Evolutionary conservation across 164 flowering plant species (phyloP), one percentile per base, ranked within the genome.

Genomic region (Warburgia ugandensis): DNA sequence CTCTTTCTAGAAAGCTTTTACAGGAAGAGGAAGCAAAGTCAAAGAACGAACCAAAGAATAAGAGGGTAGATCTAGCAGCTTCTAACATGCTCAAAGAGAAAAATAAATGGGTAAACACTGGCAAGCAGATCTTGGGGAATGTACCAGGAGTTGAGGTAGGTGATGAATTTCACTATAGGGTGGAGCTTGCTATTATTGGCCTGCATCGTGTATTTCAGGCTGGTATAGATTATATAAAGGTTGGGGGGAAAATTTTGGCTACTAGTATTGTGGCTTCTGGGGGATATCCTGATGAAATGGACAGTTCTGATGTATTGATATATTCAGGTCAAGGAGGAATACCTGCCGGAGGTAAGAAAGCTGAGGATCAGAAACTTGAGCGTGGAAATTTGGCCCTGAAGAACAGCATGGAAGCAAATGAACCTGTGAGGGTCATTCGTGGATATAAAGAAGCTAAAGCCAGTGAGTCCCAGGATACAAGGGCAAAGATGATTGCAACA

Each of bases 91-190:
- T 92, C 7, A 84, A 79, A 69, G 60, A 66, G 1, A 60, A 70
- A 31, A 66, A 69, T 19, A 82, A 70, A 62, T 72, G 59, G 48
- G 66, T 81, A 22, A 81, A 81, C 66, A 59, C 65, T 4, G 77
- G 70, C 2, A 68, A 73, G 45, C 59, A 58, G 28, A 73, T 77
- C 29, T 17, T 86, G 30, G 99, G 99, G 37, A 26, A 36, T 51
- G 90, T 92, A 8, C 87, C 94, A 13, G 97, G 99, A 22, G 87
- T 88, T 50, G 94, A 86, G 65, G 77, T 92, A 61, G 99, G 97
- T 25, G 95, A 88, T 42, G 84, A 84, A 66, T 92, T 88, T 61
- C 94, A 77, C 17, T 92, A 72, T 62, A 74, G 97, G 59, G 77
- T 76, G 25, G 99, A 92, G 68, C 94, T 92, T 28, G 64, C 65